These are phyloP conservation scores for Hemileccinum rubropunctum DNA, from an alignment of 768 basidiomycete species.

Conservation along the genomic window DNA sequence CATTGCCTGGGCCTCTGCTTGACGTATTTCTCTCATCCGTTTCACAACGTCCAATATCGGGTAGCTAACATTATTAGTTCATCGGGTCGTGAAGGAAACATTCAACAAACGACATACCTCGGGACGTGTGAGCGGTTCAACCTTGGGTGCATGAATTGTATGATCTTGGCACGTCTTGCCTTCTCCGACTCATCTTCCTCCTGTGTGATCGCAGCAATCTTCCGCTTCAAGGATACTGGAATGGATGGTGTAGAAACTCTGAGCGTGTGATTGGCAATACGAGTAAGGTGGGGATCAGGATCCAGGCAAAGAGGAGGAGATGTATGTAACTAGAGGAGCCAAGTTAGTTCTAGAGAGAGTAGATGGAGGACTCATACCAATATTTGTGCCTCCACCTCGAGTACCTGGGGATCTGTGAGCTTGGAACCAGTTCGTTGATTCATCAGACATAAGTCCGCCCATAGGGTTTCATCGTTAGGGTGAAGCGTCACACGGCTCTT, in stretches of 20 bases:
- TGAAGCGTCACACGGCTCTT: slow-evolving; percentile 72
- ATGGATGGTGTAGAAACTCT: slow-evolving; percentile 72
- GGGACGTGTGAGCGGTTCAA: slow-evolving; percentile 44
- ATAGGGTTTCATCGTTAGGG: slow-evolving; percentile 74
- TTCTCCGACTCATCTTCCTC: slow-evolving; percentile 79
- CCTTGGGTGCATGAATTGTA: slow-evolving; percentile 75
- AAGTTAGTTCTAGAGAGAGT: slow-evolving; percentile 6
- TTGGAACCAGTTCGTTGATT: slow-evolving; percentile 54
- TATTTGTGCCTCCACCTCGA: slow-evolving; percentile 72
- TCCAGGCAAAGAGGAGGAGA: slow-evolving; percentile 75
- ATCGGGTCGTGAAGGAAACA: slow-evolving; percentile 1
- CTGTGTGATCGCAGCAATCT: slow-evolving; percentile 63
- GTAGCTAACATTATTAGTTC: slow-evolving; percentile 39
- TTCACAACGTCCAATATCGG: slow-evolving; percentile 53
- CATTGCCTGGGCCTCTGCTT: slow-evolving; percentile 21
- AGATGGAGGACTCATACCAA: slow-evolving; percentile 45
- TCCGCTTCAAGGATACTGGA: slow-evolving; percentile 73
- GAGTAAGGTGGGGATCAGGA: slow-evolving; percentile 72
- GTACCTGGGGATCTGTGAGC: slow-evolving; percentile 70
- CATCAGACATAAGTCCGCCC: slow-evolving; percentile 73
- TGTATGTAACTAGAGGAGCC: slow-evolving; percentile 58
- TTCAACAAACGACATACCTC: slow-evolving; percentile 38
- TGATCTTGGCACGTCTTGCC: slow-evolving; percentile 67
- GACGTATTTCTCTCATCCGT: slow-evolving; percentile 27
- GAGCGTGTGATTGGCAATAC: slow-evolving; percentile 72